Evolutionary conservation across 768 basidiomycete genomes (phyloP), one percentile per base, ranked within the genome.

Genomic region (Xerocomellus chrysenteron): DNA sequence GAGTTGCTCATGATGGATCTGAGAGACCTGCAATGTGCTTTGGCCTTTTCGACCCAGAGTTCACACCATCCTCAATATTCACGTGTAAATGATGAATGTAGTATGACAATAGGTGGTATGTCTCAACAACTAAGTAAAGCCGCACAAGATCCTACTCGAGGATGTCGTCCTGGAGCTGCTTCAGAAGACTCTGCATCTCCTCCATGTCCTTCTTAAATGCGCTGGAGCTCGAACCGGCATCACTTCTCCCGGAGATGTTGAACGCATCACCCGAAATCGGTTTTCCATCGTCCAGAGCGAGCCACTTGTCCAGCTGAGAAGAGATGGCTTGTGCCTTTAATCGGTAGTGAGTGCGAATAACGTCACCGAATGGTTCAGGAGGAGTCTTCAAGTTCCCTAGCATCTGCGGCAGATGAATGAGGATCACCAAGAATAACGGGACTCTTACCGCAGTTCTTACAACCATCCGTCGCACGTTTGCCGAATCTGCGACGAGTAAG

Each of bases 391-490:
- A 71, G 68, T 90, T 92, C 44, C 86, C 88, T 21, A 94, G 78
- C 90, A 94, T 94, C 88, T 93, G 56, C 26, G 52, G 51, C 36
- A 51, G 28, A 54, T 60, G 43, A 60, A 33, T 37, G 50, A 61
- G 19, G 64, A 42, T 50, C n/a, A 28, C 40, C 41, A 35, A 30
- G 57, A 33, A 32, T 28, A 16, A 32, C 26, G 40, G 47, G 24
- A 61, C 36, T 24, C 82, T 61, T 72, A 92, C 91, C 54, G 94
- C 94, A 39, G 91, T 92, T 67, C 82, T 85, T 36, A 95, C 86
- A 9, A 90, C 90, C 95, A 97, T 97, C 17, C 95, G 79, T 28
- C 95, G 84, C 35, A 97, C 84, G 69, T 97, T 98, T 43, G 92
- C 90, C 36, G 92, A 94, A 72, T 94, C 92, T 94, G 62, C 12